Base-by-base conservation (phyloP, 257 asterid species). In the Echites panduratus region DNA sequence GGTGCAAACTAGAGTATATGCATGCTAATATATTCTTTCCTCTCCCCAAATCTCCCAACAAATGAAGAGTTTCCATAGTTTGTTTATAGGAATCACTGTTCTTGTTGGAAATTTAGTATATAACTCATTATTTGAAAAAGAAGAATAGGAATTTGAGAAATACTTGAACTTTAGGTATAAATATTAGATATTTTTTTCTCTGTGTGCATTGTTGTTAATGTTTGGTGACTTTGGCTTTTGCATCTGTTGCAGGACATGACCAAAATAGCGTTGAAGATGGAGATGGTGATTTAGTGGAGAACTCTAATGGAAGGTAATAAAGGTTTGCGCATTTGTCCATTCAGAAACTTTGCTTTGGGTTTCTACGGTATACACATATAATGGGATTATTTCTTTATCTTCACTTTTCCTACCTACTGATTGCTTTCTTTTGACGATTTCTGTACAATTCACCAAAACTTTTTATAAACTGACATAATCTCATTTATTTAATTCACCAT, bases 251-350 rank as follows among this genome's bases (percentile, higher is more conserved):
- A 95, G 98, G 84, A 81, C 65, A 66, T 68, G 87, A 73, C 71
- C 74, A 77, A 68, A 70, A 71, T 65, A 80, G 47, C 13, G 62
- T 50, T 52, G 89, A 80, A 79, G 88, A 78, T 50, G 71, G 81
- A 73, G 84, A 67, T 68, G 89, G 68, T 68, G 67, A 79, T n/a
- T 65, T 29, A 47, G 35, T 13, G 35, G 80, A 52, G 54, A 71
- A 44, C 76, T 61, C 84, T 57, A 82, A 86, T 82, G 86, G 87
- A 86, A 95, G 98, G 98, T 93, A 84, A 87, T 74, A 73, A 52
- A 66, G 76, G 83, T 85, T 87, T 54, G 47, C 53, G 17, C 50
- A 50, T 58, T 24, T 2, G 52, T 27, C 19, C 41, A 17, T 32
- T 62, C 20, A n/a, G 17, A 54, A 40, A 72, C 35, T 38, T 54